Conservation (phyloP, 768 basidiomycete genomes). For the Psilocybe cubensis region DNA sequence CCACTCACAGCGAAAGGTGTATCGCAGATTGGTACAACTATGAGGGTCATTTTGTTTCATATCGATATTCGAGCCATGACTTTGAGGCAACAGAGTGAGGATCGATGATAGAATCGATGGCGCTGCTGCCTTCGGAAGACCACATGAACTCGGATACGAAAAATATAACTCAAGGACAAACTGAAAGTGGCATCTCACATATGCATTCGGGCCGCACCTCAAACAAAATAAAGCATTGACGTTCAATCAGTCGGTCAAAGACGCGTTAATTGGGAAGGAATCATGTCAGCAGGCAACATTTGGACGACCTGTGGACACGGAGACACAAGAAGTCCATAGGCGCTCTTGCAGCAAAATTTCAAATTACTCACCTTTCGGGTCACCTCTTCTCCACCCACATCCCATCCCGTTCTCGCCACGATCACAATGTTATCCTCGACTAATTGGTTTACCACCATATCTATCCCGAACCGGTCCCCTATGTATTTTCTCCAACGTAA, state of each 20-base stretch:
- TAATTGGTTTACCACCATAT: conserved; percentile 55
- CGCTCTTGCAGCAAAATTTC: conserved; percentile 8
- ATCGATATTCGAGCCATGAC: conserved; percentile 45
- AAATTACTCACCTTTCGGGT: conserved; percentile 54
- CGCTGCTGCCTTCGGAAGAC: conserved; percentile 38
- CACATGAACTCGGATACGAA: conserved; percentile 12
- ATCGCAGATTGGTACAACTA: conserved; percentile 22
- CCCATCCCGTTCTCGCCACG: conserved; percentile 81
- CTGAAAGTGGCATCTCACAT: conserved; percentile 4
- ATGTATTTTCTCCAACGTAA: conserved; percentile 77
- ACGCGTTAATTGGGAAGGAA: conserved; percentile 25
- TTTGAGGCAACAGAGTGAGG: conserved; percentile 41
- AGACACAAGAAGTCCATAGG: conserved; percentile 16
- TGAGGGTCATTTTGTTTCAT: conserved; percentile 63
- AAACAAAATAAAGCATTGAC: not conserved
- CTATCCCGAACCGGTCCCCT: conserved; percentile 61
- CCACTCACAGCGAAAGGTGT: conserved; percentile 39
- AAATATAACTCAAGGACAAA: not conserved
- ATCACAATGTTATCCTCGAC: conserved; percentile 63
- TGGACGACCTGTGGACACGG: conserved; percentile 33
- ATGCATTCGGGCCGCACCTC: not conserved
- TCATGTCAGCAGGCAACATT: conserved; percentile 38
- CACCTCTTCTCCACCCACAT: conserved; percentile 78
- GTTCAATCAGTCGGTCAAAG: conserved; percentile 14
- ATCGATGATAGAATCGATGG: conserved; percentile 23